Evolutionary conservation across 257 asterid genomes (phyloP), one percentile per base, ranked within the genome.

Genomic region (Solanum virginianum): DNA sequence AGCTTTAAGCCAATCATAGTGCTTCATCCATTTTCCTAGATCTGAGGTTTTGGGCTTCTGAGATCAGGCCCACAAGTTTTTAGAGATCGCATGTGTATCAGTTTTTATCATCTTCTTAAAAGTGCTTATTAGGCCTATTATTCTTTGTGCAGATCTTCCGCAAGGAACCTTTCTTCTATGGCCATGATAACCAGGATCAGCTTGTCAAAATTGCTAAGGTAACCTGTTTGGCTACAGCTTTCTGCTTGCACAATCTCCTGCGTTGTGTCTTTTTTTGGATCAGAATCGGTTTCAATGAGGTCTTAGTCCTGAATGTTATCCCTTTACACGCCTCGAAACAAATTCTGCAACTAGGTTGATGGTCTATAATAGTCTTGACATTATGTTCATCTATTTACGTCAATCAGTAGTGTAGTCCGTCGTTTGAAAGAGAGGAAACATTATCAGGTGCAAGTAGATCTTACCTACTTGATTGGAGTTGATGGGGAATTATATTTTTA

Each of bases 101-200:
- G 10, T 47, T 74, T 74, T 83, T 68, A 51, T 65, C 20, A 15
- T 32, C 49, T 83, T 65, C 15, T 62, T 56, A 66, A 24, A 43
- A 47, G 79, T 49, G 45, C 80, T 83, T 65, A 83, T n/a, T 32
- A 65, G 69, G 80, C 55, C 8, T 51, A 53, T 59, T 83, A 32
- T 68, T 47, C 75, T 68, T 49, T 53, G 36, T 83, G 69, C 20
- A 83, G 85, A 83, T 83, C 20, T 83, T 83, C 80, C 85, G 85
- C 69, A 83, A 83, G 85, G 85, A 83, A 53, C 85, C 85, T 83
- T 83, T 83, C 85, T 83, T 83, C n/a, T 83, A 83, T 83, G 85
- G 85, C 9, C 85, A 83, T 83, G 85, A 83, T 83, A 83, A 83
- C 51, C 81, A 83, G 79, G 81, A 83, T 36, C 86, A 83, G 81